Percentiles rank a stretch among this genome's conserved stretches.
phyloP scores from a whole-genome alignment of 1,139 yeast genomes.

The Lipomyces yarrowii region DNA sequence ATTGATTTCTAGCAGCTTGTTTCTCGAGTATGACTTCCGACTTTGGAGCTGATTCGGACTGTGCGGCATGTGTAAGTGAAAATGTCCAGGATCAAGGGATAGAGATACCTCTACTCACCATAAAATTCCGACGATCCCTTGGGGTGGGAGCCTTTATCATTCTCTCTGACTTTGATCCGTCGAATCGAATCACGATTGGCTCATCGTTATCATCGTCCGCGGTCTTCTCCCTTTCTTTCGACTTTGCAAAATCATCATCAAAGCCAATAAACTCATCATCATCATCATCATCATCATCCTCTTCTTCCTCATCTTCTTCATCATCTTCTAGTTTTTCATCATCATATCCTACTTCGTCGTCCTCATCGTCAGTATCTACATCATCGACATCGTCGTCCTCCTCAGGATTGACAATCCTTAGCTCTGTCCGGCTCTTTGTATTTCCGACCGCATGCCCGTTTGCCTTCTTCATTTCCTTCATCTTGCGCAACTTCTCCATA shows the following conservation, averaged over 20 bases:
- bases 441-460: background rate
- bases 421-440: conserved; percentile 1
- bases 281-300: conserved; percentile 35
- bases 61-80: conserved; percentile 8
- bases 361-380: conserved; percentile 43
- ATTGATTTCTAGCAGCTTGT: conserved; percentile 37
- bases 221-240: conserved; percentile 1
- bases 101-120: conserved; percentile 33
- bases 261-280: conserved; percentile 34
- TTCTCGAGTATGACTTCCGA: conserved; percentile 49
- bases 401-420: conserved; percentile 18
- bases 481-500: conserved; percentile 10
- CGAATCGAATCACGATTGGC: conserved; percentile 54
- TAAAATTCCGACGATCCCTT: conserved; percentile 50
- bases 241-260: conserved; percentile 24
- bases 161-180: conserved; percentile 42
- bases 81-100: conserved; percentile 29
- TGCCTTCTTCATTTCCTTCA: conserved; percentile 9
- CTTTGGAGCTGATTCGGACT: conserved; percentile 32
- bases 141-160: conserved; percentile 43
- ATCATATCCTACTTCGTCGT: conserved; percentile 15
- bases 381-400: conserved; percentile 8
- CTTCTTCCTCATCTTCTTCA: conserved; percentile 35
- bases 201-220: conserved; percentile 28
- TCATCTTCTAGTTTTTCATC: conserved; percentile 23